Evolutionary conservation across 192 early-diverging fungal species (phyloP).

Genomic region (Podila verticillata): DNA sequence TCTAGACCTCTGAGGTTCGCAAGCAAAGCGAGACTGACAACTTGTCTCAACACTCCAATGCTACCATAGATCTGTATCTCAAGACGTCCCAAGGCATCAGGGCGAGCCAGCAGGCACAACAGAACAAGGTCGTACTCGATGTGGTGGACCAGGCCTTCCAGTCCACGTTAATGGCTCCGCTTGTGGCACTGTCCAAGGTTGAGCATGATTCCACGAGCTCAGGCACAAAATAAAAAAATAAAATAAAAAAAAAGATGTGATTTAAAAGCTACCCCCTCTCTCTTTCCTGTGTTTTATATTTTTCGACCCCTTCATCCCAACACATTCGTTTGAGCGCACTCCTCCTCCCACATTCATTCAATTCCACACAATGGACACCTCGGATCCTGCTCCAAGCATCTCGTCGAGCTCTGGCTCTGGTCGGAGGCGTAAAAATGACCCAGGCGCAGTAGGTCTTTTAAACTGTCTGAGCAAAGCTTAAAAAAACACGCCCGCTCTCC

Average conservation of each 20-base stretch:
- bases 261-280: neutral
- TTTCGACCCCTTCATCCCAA: neutral
- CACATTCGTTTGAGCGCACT: neutral
- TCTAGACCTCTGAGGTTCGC: neutral
- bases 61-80: slow-evolving; percentile 34
- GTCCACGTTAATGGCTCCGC: slow-evolving; percentile 4
- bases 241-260: too few species aligned
- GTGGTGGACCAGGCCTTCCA: slow-evolving; percentile 24
- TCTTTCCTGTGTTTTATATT: neutral
- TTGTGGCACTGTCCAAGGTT: neutral
- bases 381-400: neutral
- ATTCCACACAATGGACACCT: neutral
- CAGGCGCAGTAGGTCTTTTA: slow-evolving; percentile 13
- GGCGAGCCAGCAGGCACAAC: slow-evolving; percentile 44
- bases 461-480: too few species aligned
- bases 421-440: slow-evolving; percentile 19
- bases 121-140: slow-evolving; percentile 27
- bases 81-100: slow-evolving; percentile 42
- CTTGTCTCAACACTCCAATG: neutral
- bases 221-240: neutral
- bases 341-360: too few species aligned
- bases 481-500: neutral
- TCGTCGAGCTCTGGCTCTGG: neutral
- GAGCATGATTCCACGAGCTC: neutral
- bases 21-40: too few species aligned